phyloP scores from a whole-genome alignment of 2,329 filamentous ascomycete species.

The Monosporascus sp. region DNA sequence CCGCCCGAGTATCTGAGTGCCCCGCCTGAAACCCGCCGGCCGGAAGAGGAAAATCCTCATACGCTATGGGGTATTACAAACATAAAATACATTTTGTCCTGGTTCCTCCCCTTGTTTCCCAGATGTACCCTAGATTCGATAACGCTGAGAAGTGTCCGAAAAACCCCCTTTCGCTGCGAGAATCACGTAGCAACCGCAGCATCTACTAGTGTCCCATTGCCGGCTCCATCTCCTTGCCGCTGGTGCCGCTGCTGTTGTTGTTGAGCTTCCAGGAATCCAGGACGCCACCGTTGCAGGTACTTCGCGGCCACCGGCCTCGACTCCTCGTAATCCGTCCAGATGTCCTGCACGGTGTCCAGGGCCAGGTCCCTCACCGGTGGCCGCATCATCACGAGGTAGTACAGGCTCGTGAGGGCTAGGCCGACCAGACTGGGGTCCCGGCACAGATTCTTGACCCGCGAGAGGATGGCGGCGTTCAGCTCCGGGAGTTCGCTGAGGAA shows the following conservation, averaged over 20 bases:
- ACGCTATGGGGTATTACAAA: no score
- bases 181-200: not conserved
- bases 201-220: not conserved
- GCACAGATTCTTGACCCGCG: conserved; percentile 64
- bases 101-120: no score
- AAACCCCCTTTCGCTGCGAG: no score
- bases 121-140: no score
- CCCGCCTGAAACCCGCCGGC: no score
- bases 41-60: no score
- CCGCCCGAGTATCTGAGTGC: no score
- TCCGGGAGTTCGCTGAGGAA: conserved; percentile 89
- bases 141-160: no score
- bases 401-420: conserved; percentile 57
- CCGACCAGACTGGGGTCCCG: conserved; percentile 60
- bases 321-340: conserved; percentile 63
- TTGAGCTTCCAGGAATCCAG: conserved; percentile 42
- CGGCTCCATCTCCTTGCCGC: not conserved
- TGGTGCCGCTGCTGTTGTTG: conserved; percentile 8
- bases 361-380: conserved; percentile 60
- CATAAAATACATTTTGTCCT: no score
- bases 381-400: conserved; percentile 64
- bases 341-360: conserved; percentile 60
- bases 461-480: conserved; percentile 65
- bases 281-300: conserved; percentile 57
- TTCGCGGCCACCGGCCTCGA: conserved; percentile 57